Conservation (phyloP, 2,329 filamentous ascomycete species). For the Botrytis fabae region DNA sequence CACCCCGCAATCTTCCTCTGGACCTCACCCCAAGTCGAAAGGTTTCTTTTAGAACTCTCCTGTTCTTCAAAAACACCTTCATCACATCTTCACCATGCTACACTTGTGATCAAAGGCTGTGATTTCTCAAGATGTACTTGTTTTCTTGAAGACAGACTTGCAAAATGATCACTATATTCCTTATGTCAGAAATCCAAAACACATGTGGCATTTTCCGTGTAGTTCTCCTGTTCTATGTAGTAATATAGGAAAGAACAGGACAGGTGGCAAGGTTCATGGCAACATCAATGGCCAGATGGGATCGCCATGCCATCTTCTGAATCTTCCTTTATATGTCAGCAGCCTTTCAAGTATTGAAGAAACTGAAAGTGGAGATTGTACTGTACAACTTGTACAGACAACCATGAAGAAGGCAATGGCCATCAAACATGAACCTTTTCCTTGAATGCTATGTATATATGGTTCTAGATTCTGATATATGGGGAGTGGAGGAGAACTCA, state of each 20-base stretch:
- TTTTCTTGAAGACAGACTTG: not conserved
- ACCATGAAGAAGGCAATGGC: not conserved
- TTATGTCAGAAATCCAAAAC: not conserved
- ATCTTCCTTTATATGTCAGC: not conserved
- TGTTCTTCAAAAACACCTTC: not conserved
- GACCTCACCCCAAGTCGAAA: not conserved
- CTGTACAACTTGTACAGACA: not conserved
- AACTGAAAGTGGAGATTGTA: not conserved
- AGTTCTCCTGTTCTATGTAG: not conserved
- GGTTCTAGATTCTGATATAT: not conserved
- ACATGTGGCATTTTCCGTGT: not conserved
- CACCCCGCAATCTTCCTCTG: not conserved
- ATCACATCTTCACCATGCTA: not conserved
- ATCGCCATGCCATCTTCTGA: not conserved
- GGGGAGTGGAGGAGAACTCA: not conserved
- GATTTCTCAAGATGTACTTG: not conserved
- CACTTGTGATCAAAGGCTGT: not conserved
- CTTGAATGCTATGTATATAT: no score
- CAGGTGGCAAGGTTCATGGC: not conserved
- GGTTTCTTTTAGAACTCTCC: not conserved
- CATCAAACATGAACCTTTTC: not conserved
- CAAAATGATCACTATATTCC: not conserved
- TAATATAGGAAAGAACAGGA: not conserved
- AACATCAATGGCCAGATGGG: no score
- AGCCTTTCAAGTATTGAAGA: not conserved